Evolutionary conservation across 345 rosid species (phyloP), one percentile per base, ranked within the genome.

Genomic region (Orychophragmus violaceus): DNA sequence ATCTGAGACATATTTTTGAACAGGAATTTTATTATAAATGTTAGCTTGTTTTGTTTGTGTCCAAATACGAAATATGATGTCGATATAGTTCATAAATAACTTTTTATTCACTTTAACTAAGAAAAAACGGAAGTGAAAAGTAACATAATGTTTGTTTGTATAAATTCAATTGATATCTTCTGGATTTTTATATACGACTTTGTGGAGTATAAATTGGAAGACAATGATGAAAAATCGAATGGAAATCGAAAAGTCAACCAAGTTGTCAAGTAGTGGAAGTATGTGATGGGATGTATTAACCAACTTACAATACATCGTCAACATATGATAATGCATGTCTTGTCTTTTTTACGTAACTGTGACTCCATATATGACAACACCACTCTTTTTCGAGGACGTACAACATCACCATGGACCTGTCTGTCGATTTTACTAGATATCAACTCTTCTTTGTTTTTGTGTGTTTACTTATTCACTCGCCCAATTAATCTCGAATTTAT

Each of bases 281-380:
- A 41, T 52, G 63, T 53, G 62, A 30, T 65, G 71, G 55, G 71
- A 29, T 59, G 18, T 66, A 65, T 66, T 21, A 72, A 72, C 66
- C 46, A 66, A 72, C 76, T 21, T 22, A 65, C 46, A 58, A 65
- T 49, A 59, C 62, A 72, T 65, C n/a, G n/a, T n/a, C 60, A 64
- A 72, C 70, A 58, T 58, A 50, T 23, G 56, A 27, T 59, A 66
- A 37, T 73, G 72, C 46, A 18, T 42, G 29, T 72, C 37, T 50
- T 42, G 29, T 72, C 37, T 50, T 35, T 46, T 59, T 58, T 72
- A 50, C 71, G 45, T 59, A 65, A 42, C 16, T 37, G 55, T 72
- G 61, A 72, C 71, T 35, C 55, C 66, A 64, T 72, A 46, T 35
- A 56, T 71, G 71, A 32, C 71, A 72, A 59, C 24, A 30, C 61